These are phyloP conservation scores for Rehmannia glutinosa DNA, from an alignment of 257 asterid species.

Conservation along the genomic window DNA sequence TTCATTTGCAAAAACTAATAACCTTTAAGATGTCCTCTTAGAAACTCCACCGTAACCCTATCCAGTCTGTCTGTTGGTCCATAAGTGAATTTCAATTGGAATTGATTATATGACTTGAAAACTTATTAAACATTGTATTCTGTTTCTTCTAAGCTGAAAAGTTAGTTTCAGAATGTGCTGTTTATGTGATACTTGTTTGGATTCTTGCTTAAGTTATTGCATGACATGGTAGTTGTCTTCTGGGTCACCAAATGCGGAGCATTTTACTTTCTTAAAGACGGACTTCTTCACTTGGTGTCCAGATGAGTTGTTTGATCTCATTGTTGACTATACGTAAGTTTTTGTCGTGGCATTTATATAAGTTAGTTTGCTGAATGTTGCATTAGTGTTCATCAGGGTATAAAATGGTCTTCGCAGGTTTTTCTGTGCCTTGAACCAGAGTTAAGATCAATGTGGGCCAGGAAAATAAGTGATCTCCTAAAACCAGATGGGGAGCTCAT, in stretches of 20 bases:
- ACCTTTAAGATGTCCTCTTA: neutral
- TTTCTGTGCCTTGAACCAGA: constrained; percentile 89
- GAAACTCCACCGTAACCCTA: too few species aligned
- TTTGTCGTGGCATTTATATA: neutral
- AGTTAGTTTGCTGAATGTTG: neutral
- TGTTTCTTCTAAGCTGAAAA: neutral
- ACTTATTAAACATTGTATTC: neutral
- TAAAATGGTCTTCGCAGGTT: constrained; percentile 41
- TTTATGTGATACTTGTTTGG: neutral
- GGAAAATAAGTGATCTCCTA: constrained; percentile 48
- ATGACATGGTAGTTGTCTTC: constrained; percentile 52
- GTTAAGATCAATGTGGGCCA: constrained; percentile 66
- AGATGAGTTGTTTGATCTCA: constrained; percentile 62
- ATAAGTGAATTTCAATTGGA: too few species aligned
- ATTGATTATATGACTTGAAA: too few species aligned
- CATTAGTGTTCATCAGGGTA: constrained; percentile 7
- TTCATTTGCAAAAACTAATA: neutral
- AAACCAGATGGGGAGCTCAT: constrained; percentile 83
- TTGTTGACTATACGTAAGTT: constrained; percentile 89
- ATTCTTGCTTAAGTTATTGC: constrained; percentile 12
- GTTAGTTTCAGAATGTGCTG: neutral
- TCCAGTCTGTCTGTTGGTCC: too few species aligned
- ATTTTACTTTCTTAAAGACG: constrained; percentile 56
- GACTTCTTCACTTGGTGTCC: constrained; percentile 83
- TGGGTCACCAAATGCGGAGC: constrained; percentile 46